Conservation (phyloP, 2,329 filamentous ascomycete genomes). For the Cercospora zeina region DNA sequence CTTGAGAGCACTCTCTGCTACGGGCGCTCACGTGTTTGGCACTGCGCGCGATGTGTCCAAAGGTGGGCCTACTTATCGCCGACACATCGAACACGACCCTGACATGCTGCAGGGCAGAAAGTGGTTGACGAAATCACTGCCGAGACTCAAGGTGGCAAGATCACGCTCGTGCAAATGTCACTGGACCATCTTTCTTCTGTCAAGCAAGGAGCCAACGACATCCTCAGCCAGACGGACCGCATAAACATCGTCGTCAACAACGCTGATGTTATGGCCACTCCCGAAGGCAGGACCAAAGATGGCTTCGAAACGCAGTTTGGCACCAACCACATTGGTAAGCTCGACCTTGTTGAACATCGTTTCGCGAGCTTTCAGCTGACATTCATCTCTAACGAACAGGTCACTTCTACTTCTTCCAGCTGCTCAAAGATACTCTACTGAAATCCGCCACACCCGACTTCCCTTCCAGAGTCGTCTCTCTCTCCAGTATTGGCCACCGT, state of each 20-base stretch:
- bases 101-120: slow-evolving; percentile 30
- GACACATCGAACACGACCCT: not conserved
- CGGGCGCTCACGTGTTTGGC: slow-evolving; percentile 47
- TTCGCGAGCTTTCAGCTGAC: not conserved
- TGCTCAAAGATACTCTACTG: slow-evolving; percentile 51
- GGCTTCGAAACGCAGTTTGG: slow-evolving; percentile 53
- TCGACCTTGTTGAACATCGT: slow-evolving; percentile 40
- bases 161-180: slow-evolving; percentile 40
- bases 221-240: slow-evolving; percentile 23
- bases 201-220: slow-evolving; percentile 35
- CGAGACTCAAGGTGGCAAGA: slow-evolving; percentile 37
- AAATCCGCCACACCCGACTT: slow-evolving; percentile 43
- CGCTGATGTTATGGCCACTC: slow-evolving; percentile 44
- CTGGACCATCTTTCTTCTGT: slow-evolving; percentile 39
- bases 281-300: slow-evolving; percentile 31
- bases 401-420: slow-evolving; percentile 57
- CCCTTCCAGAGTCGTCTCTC: slow-evolving; percentile 51
- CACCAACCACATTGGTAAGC: slow-evolving; percentile 53
- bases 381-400: slow-evolving; percentile 4
- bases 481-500: slow-evolving; percentile 51
- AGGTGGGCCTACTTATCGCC: not conserved
- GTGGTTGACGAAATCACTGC: slow-evolving; percentile 39
- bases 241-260: slow-evolving; percentile 31
- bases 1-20: slow-evolving; percentile 46
- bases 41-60: slow-evolving; percentile 45